phyloP scores from a whole-genome alignment of 2,329 filamentous ascomycete genomes.

The Fusarium algeriense region DNA sequence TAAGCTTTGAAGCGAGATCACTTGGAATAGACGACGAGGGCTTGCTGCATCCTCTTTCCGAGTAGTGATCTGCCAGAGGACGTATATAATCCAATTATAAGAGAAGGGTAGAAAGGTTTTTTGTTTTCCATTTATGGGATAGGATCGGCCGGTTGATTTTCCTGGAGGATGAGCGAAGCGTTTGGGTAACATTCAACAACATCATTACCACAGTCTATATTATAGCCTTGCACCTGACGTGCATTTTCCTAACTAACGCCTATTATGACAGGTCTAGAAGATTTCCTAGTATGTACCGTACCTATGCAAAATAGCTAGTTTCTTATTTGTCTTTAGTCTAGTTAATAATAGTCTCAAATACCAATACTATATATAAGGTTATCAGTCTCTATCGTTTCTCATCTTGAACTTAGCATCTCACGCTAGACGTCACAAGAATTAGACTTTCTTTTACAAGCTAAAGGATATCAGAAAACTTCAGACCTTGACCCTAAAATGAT shows the following conservation, averaged over 20 bases:
- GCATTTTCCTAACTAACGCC: constrained; percentile 38
- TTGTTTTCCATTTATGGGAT: background rate
- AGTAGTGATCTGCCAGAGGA: background rate
- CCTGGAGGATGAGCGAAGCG: constrained; percentile 30
- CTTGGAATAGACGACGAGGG: constrained; percentile 43
- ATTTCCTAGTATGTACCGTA: constrained; percentile 10
- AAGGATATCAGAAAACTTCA: no score
- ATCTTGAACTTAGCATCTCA: background rate
- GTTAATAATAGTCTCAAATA: background rate
- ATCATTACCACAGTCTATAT: constrained; percentile 16
- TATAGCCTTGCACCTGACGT: constrained; percentile 40
- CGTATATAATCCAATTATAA: background rate
- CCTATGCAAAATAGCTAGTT: background rate
- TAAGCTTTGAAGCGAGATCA: constrained; percentile 45
- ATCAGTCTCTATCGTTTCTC: background rate
- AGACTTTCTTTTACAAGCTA: no score
- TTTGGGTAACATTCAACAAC: constrained; percentile 15
- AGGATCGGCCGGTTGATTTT: background rate
- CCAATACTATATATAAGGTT: background rate
- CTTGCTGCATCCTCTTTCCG: constrained; percentile 34
- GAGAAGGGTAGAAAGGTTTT: background rate
- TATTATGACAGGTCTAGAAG: constrained; percentile 35
- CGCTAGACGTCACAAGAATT: background rate
- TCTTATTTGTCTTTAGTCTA: background rate
- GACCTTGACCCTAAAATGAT: no score